Percentiles rank a stretch among this genome's conserved stretches.
Conservation (phyloP, 2,329 filamentous ascomycete species). For the Diplocarpon mali region DNA sequence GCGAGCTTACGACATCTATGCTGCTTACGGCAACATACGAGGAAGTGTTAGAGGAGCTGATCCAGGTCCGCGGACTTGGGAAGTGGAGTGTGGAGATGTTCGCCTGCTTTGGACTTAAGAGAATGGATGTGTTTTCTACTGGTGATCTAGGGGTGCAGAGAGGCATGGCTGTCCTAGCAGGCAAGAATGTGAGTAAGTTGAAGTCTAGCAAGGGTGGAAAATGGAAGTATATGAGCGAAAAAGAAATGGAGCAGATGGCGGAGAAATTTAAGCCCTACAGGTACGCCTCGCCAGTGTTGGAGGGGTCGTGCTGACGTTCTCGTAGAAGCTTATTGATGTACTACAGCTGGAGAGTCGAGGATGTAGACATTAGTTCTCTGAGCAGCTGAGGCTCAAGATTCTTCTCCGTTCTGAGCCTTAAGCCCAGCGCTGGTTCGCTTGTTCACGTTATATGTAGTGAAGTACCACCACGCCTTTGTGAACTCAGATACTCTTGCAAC, state of each 20-base stretch:
- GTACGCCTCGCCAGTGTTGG: constrained; percentile 29
- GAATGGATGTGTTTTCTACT: constrained; percentile 85
- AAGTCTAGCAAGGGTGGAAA: constrained; percentile 67
- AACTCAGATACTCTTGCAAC: background rate
- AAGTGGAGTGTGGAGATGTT: constrained; percentile 98
- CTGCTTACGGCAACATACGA: constrained; percentile 74
- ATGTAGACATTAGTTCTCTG: constrained; percentile 56
- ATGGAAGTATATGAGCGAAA: constrained; percentile 96
- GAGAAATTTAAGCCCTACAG: constrained; percentile 74
- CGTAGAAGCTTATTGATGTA: constrained; percentile 83
- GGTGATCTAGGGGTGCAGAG: constrained; percentile 89
- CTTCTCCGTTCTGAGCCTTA: too few species aligned
- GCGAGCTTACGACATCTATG: constrained; percentile 66
- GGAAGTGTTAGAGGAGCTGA: constrained; percentile 70
- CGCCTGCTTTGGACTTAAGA: constrained; percentile 86
- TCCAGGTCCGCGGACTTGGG: constrained; percentile 77
- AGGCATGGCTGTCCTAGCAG: constrained; percentile 82
- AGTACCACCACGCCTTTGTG: background rate
- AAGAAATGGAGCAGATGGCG: constrained; percentile 78
- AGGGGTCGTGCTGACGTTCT: constrained; percentile 11
- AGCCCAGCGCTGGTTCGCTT: too few species aligned
- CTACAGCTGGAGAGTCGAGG: constrained; percentile 90
- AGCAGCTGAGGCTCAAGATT: constrained; percentile 26
- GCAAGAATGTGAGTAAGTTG: constrained; percentile 71
- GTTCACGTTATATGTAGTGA: background rate